These are phyloP conservation scores for Carex parvula DNA, from an alignment of 176 grass and related monocot genomes.

Conservation along the genomic window DNA sequence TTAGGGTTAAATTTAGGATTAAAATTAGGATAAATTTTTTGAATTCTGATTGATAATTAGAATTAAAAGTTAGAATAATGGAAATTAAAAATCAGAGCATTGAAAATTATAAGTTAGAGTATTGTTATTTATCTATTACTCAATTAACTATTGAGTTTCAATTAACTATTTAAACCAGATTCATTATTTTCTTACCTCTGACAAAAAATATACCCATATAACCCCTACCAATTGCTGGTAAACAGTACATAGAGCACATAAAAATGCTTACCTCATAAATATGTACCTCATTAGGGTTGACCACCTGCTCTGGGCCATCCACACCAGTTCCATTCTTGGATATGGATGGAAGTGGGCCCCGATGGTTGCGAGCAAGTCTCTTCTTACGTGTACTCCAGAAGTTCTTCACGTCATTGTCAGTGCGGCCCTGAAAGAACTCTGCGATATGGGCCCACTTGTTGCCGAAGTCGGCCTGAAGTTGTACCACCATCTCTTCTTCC, in stretches of 20 bases:
- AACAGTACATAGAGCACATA: neutral
- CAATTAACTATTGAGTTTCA: no score
- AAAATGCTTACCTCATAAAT: neutral
- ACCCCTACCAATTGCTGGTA: neutral
- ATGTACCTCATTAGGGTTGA: neutral
- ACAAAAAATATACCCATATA: no score
- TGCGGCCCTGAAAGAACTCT: conserved; percentile 38
- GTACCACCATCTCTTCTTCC: conserved; percentile 44
- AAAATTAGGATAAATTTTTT: no score
- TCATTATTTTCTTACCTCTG: no score
- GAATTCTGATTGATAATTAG: no score
- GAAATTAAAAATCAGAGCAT: no score
- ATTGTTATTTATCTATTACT: no score
- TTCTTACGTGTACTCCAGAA: conserved; percentile 61
- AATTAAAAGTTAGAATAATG: no score
- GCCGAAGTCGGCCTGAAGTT: conserved; percentile 36
- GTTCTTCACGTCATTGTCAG: conserved; percentile 73
- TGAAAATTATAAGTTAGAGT: no score
- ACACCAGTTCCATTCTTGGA: neutral
- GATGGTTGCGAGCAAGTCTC: conserved; percentile 27
- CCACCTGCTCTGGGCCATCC: neutral
- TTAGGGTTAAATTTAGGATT: no score
- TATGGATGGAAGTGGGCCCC: neutral
- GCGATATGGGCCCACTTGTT: conserved; percentile 68
- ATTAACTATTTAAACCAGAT: no score